Percentiles rank a stretch among this genome's conserved stretches.
phyloP scores from a whole-genome alignment of 1,284 basidiomycete species.

The Trametes pubescens region DNA sequence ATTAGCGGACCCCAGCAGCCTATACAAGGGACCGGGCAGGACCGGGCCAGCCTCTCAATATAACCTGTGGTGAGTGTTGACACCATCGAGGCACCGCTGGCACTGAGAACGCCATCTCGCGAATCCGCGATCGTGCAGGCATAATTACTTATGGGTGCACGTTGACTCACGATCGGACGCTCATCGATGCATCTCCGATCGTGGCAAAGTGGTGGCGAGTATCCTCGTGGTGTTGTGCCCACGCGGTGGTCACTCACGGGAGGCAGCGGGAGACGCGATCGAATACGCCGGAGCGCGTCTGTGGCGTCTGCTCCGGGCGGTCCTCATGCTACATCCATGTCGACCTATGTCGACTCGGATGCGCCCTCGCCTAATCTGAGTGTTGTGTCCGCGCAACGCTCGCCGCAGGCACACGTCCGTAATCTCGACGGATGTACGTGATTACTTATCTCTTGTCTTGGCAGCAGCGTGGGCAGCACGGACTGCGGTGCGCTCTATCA shows the following conservation, averaged over 20 bases:
- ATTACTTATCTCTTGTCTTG: neutral
- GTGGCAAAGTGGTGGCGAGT: constrained; percentile 2
- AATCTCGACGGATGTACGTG: neutral
- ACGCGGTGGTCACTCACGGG: neutral
- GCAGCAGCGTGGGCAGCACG: neutral
- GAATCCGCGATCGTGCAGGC: neutral
- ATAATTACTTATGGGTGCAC: constrained; percentile 6
- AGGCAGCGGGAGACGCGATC: neutral
- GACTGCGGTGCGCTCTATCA: neutral
- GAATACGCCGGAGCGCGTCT: neutral
- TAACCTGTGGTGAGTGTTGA: constrained; percentile 2
- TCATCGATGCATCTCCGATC: neutral
- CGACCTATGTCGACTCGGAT: neutral
- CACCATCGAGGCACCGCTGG: constrained; percentile 1
- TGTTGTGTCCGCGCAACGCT: neutral
- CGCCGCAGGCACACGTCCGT: neutral
- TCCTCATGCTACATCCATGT: neutral
- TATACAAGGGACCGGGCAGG: neutral
- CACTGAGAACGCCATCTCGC: constrained; percentile 1
- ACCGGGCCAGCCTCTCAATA: neutral
- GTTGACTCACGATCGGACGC: neutral
- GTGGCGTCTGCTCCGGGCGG: neutral
- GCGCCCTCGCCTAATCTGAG: neutral
- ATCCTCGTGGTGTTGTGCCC: neutral
- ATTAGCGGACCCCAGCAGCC: no score